phyloP scores from a whole-genome alignment of 768 basidiomycete species.

The Tylopilus subfusipes region DNA sequence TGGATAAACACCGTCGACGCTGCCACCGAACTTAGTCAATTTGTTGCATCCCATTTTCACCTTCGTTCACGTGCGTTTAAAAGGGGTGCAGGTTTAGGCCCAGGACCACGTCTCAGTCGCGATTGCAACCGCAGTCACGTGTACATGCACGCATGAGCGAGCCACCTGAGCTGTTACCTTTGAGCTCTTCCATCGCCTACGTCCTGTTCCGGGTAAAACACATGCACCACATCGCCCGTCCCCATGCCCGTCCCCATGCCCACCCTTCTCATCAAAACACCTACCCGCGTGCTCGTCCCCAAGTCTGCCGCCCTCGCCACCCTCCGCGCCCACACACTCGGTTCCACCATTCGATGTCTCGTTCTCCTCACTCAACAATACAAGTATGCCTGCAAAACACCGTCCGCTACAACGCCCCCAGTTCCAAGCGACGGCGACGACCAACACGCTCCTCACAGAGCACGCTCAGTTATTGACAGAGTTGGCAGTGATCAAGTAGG shows the following conservation, averaged over 20 bases:
- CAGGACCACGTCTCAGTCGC: not conserved
- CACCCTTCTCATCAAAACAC: too few relatives aligned
- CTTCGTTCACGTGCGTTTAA: not conserved
- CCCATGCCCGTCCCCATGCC: too few relatives aligned
- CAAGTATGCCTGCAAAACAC: constrained; percentile 28
- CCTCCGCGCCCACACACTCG: constrained; percentile 1
- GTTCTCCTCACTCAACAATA: constrained; percentile 22
- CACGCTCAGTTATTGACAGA: constrained; percentile 54
- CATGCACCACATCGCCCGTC: not conserved
- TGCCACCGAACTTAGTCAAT: too few relatives aligned
- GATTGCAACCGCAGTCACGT: not conserved
- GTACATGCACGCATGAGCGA: not conserved
- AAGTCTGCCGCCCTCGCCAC: constrained; percentile 6
- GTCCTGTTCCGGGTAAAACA: not conserved
- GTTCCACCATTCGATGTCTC: constrained; percentile 23
- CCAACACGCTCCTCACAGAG: constrained; percentile 53
- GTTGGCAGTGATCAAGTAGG: constrained; percentile 44
- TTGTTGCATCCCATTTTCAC: constrained; percentile 34
- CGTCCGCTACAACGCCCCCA: constrained; percentile 2
- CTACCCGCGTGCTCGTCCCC: not conserved
- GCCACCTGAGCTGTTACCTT: too few relatives aligned
- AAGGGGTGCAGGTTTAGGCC: not conserved
- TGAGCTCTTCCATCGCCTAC: too few relatives aligned
- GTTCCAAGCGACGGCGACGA: constrained; percentile 34
- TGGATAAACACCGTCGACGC: constrained; percentile 55